Conservation (phyloP, 2,329 filamentous ascomycete genomes). For the Cordyceps fumosorosea region DNA sequence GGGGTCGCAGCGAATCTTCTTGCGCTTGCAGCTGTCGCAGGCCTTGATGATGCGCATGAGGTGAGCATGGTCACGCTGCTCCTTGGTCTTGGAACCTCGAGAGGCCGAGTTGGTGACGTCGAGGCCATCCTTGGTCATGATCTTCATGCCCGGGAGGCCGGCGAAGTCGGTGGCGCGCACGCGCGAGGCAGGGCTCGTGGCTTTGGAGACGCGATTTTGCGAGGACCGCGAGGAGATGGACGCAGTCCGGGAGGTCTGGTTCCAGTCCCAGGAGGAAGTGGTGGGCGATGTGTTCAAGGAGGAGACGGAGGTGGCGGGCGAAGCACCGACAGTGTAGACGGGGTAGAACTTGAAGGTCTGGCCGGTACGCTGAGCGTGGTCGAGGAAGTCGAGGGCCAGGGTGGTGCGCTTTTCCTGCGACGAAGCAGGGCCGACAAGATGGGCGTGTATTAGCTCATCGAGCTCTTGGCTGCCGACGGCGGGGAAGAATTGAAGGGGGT, state of each 20-base stretch:
- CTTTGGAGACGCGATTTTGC: slow-evolving; percentile 22
- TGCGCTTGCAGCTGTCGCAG: slow-evolving; percentile 55
- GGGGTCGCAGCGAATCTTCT: slow-evolving; percentile 58
- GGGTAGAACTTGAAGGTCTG: slow-evolving; percentile 56
- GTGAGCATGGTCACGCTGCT: slow-evolving; percentile 61
- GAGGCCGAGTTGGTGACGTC: slow-evolving; percentile 58
- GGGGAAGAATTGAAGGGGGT: slow-evolving; percentile 58
- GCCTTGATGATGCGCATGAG: slow-evolving; percentile 62
- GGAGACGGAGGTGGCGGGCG: slow-evolving; percentile 42
- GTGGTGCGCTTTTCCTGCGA: slow-evolving; percentile 53
- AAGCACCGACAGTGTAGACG: slow-evolving; percentile 36
- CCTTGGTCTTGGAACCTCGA: slow-evolving; percentile 59
- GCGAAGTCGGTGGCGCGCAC: slow-evolving; percentile 39
- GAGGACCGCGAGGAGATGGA: slow-evolving; percentile 26
- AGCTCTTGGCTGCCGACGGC: slow-evolving; percentile 56
- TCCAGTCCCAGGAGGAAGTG: slow-evolving; percentile 43
- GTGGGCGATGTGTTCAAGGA: slow-evolving; percentile 44
- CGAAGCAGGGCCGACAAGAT: slow-evolving; percentile 45
- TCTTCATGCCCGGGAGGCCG: slow-evolving; percentile 57
- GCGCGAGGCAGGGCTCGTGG: slow-evolving; percentile 20
- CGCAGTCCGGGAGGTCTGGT: slow-evolving; percentile 23
- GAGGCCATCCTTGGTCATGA: slow-evolving; percentile 55
- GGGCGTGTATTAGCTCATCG: slow-evolving; percentile 52
- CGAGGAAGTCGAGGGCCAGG: slow-evolving; percentile 54
- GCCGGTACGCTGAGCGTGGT: slow-evolving; percentile 45